Conservation (phyloP, 2,329 filamentous ascomycete genomes). For the Cladosporium sphaerospermum region DNA sequence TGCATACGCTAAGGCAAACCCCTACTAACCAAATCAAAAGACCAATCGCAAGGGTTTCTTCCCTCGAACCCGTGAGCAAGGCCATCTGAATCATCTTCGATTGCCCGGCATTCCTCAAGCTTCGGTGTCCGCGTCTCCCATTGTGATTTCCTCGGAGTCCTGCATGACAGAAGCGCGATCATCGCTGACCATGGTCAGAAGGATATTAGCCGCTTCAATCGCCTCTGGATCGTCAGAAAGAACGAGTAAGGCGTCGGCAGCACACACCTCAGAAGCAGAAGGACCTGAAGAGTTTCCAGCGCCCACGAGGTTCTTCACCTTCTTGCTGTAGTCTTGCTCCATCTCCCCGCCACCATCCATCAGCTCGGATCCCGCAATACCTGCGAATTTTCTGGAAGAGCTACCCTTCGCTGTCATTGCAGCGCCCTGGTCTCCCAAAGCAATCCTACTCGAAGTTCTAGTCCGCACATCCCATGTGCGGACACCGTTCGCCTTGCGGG, state of each 20-base stretch:
- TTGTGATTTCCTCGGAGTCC: too few species aligned
- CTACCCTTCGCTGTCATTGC: not conserved
- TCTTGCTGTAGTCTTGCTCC: not conserved
- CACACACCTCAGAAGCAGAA: not conserved
- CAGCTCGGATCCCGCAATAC: not conserved
- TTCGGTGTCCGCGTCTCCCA: too few species aligned
- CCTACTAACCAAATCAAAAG: not conserved
- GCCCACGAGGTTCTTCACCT: too few species aligned
- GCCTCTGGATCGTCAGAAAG: not conserved
- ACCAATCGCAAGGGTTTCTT: not conserved
- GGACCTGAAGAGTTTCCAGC: too few species aligned
- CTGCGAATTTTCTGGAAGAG: not conserved
- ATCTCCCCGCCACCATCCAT: not conserved
- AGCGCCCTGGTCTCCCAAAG: not conserved
- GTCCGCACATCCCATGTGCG: not conserved
- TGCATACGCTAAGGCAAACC: not conserved
- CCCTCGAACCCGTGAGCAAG: not conserved
- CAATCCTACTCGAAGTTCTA: not conserved
- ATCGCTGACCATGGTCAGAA: not conserved
- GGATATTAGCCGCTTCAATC: not conserved
- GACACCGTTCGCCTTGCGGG: not conserved
- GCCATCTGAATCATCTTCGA: too few species aligned
- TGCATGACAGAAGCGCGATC: too few species aligned
- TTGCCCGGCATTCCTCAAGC: too few species aligned
- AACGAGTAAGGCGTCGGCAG: not conserved